A percentile compares a stretch with the other conserved stretches of the same genome.
Conservation (phyloP, 2,329 filamentous ascomycete genomes). For the Rachicladosporium sp. region DNA sequence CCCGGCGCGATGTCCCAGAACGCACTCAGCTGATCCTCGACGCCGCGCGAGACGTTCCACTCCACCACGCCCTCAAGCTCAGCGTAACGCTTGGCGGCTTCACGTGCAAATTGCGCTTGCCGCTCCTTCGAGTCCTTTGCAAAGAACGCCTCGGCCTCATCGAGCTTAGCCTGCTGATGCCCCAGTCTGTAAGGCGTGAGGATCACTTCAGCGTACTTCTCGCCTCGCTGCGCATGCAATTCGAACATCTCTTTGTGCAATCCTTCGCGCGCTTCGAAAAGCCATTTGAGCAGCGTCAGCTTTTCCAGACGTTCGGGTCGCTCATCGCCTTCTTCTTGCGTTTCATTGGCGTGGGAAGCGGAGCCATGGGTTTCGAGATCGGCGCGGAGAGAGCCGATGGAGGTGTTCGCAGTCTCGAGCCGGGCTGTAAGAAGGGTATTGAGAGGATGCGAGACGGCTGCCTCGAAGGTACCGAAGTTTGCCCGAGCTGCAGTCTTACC, state of each 20-base stretch:
- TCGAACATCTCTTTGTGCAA: constrained; percentile 79
- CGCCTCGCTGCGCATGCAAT: constrained; percentile 66
- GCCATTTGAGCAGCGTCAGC: constrained; percentile 88
- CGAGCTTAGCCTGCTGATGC: constrained; percentile 66
- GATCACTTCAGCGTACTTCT: constrained; percentile 75
- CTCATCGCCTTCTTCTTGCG: constrained; percentile 91
- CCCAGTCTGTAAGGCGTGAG: constrained; percentile 64
- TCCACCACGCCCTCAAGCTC: constrained; percentile 71
- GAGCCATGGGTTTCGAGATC: constrained; percentile 62
- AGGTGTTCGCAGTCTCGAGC: constrained; percentile 58
- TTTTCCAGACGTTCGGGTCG: constrained; percentile 89
- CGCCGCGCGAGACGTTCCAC: constrained; percentile 71
- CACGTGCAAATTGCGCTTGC: constrained; percentile 56
- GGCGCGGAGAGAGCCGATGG: constrained; percentile 64
- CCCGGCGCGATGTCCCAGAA: constrained; percentile 97
- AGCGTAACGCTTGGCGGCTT: constrained; percentile 59
- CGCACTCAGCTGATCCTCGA: constrained; percentile 81
- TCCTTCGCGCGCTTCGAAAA: constrained; percentile 85
- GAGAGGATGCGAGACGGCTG: constrained; percentile 67
- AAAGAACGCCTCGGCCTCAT: constrained; percentile 72
- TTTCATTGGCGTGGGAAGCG: constrained; percentile 60
- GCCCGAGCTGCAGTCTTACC: constrained; percentile 63
- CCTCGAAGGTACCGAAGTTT: constrained; percentile 77
- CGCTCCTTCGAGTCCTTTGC: constrained; percentile 60
- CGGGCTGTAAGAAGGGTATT: constrained; percentile 68